Conservation (phyloP, 495 filamentous ascomycete genomes). For the Daldinia grandis region DNA sequence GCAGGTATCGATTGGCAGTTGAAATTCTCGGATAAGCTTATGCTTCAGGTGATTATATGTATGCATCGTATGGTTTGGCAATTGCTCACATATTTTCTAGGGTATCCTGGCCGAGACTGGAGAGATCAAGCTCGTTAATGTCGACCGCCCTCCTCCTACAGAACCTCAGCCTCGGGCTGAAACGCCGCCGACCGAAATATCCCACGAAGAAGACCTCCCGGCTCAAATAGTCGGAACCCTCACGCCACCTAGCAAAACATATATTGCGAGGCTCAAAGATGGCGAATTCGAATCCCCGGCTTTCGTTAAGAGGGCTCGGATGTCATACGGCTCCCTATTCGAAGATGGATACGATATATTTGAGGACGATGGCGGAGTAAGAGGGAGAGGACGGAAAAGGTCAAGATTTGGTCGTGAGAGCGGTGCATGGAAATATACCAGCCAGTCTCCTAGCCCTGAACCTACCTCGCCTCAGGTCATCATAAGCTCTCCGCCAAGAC, state of each 20-base stretch:
- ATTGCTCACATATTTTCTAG: constrained; percentile 34
- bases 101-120: constrained; percentile 47
- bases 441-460: constrained; percentile 70
- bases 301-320: constrained; percentile 71
- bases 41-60: constrained; percentile 62
- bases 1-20: constrained; percentile 79
- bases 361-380: constrained; percentile 71
- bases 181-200: constrained; percentile 13
- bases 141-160: constrained; percentile 54
- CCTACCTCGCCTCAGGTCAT: constrained; percentile 47
- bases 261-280: constrained; percentile 33
- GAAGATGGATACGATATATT: constrained; percentile 73
- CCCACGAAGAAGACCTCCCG: constrained; percentile 9
- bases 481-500: constrained; percentile 25
- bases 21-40: constrained; percentile 63
- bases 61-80: background rate
- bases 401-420: constrained; percentile 74
- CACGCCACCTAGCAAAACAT: constrained; percentile 28
- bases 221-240: constrained; percentile 29
- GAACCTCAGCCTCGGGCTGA: constrained; percentile 22
- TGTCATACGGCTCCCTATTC: constrained; percentile 67
- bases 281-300: constrained; percentile 76
- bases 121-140: constrained; percentile 51
- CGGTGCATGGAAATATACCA: constrained; percentile 74
- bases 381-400: constrained; percentile 73